Conservation (phyloP, 176 grass and related monocot genomes). For the Echinochloa phyllopogon region DNA sequence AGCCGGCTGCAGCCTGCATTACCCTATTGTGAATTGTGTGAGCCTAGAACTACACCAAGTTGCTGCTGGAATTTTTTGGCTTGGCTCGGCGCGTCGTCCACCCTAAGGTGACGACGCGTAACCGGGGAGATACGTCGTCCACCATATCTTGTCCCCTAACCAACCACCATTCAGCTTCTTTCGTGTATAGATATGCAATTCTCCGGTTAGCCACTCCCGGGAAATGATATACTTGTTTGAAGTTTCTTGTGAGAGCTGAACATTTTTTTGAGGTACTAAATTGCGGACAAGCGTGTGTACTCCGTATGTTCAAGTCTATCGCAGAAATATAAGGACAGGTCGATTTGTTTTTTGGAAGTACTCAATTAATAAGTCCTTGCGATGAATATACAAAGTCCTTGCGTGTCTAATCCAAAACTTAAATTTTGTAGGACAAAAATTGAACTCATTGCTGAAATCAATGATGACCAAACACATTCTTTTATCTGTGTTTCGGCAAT, state of each 20-base stretch:
- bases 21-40: neutral
- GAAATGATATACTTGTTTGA: conserved; percentile 14
- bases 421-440: too few relatives aligned
- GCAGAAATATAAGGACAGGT: too few relatives aligned
- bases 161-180: conserved; percentile 1
- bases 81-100: conserved; percentile 32
- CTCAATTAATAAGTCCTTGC: too few relatives aligned
- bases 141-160: conserved; percentile 25
- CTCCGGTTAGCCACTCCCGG: conserved; percentile 1
- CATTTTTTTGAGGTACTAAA: neutral
- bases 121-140: neutral
- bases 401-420: too few relatives aligned
- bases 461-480: neutral
- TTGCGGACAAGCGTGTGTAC: neutral
- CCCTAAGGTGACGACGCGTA: neutral
- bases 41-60: neutral
- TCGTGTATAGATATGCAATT: neutral
- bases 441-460: neutral
- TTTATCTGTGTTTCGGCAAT: too few relatives aligned
- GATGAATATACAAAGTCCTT: neutral
- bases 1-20: neutral
- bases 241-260: neutral
- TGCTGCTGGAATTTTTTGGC: conserved; percentile 24
- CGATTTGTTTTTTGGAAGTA: too few relatives aligned
- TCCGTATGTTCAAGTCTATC: too few relatives aligned